Percentiles rank a stretch among this genome's conserved stretches.
These are phyloP conservation scores for Plenodomus biglobosus DNA, from an alignment of 2,329 filamentous ascomycete genomes.

Conservation along the genomic window DNA sequence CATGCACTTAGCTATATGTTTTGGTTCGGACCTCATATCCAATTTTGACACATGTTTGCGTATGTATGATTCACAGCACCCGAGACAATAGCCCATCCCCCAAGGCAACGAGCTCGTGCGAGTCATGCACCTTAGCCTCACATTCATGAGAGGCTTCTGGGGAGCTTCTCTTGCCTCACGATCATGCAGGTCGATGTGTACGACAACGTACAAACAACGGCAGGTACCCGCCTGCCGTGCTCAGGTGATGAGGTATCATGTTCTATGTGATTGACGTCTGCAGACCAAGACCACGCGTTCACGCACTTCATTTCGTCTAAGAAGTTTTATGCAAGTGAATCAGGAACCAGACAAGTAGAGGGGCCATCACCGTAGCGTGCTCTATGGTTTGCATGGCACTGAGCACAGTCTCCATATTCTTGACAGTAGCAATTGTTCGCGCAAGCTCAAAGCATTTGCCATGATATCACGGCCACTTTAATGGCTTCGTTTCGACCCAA, in stretches of 20 bases:
- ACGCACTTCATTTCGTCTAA: not conserved
- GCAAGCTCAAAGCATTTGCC: not conserved
- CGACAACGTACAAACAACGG: not conserved
- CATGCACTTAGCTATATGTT: constrained; percentile 6
- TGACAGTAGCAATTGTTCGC: not conserved
- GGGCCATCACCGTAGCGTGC: too few species aligned
- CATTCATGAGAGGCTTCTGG: not conserved
- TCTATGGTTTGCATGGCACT: not conserved
- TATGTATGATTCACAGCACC: not conserved
- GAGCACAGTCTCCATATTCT: not conserved
- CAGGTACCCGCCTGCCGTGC: not conserved
- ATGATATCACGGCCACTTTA: not conserved
- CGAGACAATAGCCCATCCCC: not conserved
- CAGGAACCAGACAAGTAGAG: not conserved
- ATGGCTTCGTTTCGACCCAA: not conserved
- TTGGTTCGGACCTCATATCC: constrained; percentile 10
- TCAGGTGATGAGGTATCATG: not conserved
- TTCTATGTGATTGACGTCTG: not conserved
- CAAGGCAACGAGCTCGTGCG: not conserved
- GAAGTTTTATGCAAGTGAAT: not conserved
- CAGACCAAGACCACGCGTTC: not conserved
- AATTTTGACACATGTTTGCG: not conserved
- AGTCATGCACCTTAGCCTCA: not conserved
- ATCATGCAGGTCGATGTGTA: not conserved
- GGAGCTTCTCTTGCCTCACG: not conserved